Evolutionary conservation across 2,329 filamentous ascomycete genomes (phyloP).

Genomic region (Colletotrichum higginsianum): DNA sequence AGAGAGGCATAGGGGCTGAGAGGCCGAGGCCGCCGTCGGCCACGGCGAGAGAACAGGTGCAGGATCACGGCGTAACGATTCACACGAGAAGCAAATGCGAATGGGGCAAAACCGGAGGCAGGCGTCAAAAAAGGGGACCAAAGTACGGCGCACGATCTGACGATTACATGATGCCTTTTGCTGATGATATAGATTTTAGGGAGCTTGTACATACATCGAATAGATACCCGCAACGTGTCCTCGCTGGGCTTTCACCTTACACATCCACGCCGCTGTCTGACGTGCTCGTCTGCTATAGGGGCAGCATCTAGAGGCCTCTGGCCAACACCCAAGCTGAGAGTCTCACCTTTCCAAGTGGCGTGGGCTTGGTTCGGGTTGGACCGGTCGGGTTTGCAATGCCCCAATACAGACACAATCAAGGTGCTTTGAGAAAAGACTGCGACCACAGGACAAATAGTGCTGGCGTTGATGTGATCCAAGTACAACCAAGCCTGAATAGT

Average conservation of each 20-base stretch:
- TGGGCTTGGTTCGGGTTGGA: neutral
- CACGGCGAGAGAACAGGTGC: constrained; percentile 15
- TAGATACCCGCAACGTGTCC: constrained; percentile 42
- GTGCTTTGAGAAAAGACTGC: too few relatives aligned
- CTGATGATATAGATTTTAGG: constrained; percentile 41
- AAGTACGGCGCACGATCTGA: constrained; percentile 38
- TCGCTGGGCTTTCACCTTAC: constrained; percentile 32
- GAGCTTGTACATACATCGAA: constrained; percentile 42
- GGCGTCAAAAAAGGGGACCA: constrained; percentile 36
- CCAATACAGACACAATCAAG: neutral
- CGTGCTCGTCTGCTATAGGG: neutral
- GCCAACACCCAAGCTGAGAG: neutral
- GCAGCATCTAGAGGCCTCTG: neutral
- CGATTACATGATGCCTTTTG: constrained; percentile 38
- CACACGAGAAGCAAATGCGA: constrained; percentile 28
- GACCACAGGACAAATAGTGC: neutral
- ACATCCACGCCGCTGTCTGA: neutral
- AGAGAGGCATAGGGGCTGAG: neutral
- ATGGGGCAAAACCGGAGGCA: constrained; percentile 37
- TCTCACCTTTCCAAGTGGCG: neutral
- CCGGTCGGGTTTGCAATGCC: neutral
- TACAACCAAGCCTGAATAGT: neutral
- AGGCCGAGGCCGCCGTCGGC: neutral
- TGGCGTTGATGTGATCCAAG: neutral
- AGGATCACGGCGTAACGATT: constrained; percentile 40